Conservation (phyloP, 1,284 basidiomycete species). For the Apiotrichum laibachii region DNA sequence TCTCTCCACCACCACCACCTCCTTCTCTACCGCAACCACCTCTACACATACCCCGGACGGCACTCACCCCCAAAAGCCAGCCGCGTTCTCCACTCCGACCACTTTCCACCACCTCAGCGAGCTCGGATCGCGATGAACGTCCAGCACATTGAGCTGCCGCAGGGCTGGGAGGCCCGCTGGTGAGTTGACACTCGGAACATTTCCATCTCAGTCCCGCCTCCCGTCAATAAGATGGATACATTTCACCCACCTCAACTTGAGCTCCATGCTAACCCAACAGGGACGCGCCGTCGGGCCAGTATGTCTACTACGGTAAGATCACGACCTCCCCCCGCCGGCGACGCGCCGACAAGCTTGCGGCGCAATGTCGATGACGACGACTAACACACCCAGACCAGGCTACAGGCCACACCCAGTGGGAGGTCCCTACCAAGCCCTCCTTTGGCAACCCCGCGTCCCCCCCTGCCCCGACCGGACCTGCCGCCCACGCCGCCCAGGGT, state of each 20-base stretch:
- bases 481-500: slow-evolving; percentile 38
- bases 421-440: slow-evolving; percentile 54
- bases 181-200: slow-evolving; percentile 45
- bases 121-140: slow-evolving; percentile 27
- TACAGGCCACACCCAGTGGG: slow-evolving; percentile 65
- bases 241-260: no score
- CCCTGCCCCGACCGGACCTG: slow-evolving; percentile 27
- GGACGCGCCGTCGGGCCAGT: slow-evolving; percentile 75
- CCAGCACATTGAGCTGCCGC: slow-evolving; percentile 59
- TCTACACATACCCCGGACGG: background rate
- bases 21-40: background rate
- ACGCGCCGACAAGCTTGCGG: no score
- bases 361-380: background rate
- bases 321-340: background rate
- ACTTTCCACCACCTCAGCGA: background rate
- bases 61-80: background rate
- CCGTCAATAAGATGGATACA: background rate
- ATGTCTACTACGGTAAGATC: slow-evolving; percentile 74
- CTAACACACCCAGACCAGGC: slow-evolving; percentile 38
- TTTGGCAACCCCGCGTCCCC: slow-evolving; percentile 29
- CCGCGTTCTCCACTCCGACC: background rate
- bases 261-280: slow-evolving; percentile 52
- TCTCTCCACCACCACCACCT: background rate
- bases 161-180: slow-evolving; percentile 89
- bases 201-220: no score